Evolutionary conservation across 495 filamentous ascomycete genomes (phyloP).

Genomic region (Usnea hakonensis): DNA sequence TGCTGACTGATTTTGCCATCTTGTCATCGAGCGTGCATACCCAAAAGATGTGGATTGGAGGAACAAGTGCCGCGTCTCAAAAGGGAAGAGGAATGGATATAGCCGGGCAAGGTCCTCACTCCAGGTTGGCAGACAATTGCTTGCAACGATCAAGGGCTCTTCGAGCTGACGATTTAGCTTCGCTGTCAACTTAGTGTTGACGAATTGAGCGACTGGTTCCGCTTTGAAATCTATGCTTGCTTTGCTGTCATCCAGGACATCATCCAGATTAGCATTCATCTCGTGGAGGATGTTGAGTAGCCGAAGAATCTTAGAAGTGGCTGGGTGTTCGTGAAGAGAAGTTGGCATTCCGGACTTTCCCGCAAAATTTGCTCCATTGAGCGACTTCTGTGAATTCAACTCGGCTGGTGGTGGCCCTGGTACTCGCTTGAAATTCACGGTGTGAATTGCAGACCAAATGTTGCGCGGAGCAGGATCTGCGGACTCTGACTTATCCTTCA

Average conservation of each 20-base stretch:
- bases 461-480: conserved; percentile 63
- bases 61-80: conserved; percentile 96
- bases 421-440: conserved; percentile 85
- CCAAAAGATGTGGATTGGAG: conserved; percentile 97
- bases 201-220: conserved; percentile 92
- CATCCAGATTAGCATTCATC: conserved; percentile 89
- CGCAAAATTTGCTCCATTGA: conserved; percentile 39
- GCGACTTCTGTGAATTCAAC: conserved; percentile 53
- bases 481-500: conserved; percentile 57
- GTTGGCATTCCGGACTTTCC: conserved; percentile 55
- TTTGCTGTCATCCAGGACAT: conserved; percentile 86
- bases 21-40: conserved; percentile 92
- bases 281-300: conserved; percentile 87
- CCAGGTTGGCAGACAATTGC: conserved; percentile 93
- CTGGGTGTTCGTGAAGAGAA: conserved; percentile 77
- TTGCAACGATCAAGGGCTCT: conserved; percentile 97
- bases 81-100: conserved; percentile 98
- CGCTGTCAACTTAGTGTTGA: conserved; percentile 98
- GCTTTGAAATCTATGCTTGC: conserved; percentile 59
- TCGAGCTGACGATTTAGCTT: conserved; percentile 96
- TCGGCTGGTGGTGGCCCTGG: conserved; percentile 83
- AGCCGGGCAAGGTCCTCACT: conserved; percentile 93
- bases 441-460: conserved; percentile 83
- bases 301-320: conserved; percentile 79
- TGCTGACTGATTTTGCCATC: conserved; percentile 88